These are phyloP conservation scores for Termitomyces sp. DNA, from an alignment of 768 basidiomycete genomes.

Conservation along the genomic window DNA sequence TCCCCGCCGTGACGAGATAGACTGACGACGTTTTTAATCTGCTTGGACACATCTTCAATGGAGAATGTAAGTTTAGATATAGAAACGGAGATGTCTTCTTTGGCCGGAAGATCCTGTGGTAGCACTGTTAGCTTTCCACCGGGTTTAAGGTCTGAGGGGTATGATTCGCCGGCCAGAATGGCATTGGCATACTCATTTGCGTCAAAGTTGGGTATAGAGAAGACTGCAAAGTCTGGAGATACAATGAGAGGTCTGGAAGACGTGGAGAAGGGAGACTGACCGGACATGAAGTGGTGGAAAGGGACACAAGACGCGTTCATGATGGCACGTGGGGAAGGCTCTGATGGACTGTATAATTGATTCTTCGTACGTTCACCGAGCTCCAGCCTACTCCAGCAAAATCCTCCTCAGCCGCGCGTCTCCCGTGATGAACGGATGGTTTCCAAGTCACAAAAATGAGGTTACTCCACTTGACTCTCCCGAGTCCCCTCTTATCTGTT, in stretches of 20 bases:
- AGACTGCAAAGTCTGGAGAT: conserved; percentile 66
- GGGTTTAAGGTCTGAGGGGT: conserved; percentile 42
- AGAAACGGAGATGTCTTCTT: conserved; percentile 87
- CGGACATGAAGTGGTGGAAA: conserved; percentile 5
- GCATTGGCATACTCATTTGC: conserved; percentile 90
- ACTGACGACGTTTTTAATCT: conserved; percentile 80
- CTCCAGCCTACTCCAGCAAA: too few relatives aligned
- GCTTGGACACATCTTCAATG: conserved; percentile 89
- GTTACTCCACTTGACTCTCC: conserved; percentile 5
- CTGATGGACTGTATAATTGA: neutral
- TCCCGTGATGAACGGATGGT: neutral
- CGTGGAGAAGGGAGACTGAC: conserved; percentile 2
- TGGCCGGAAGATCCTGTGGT: conserved; percentile 51
- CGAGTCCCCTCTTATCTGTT: neutral
- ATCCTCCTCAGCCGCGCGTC: neutral
- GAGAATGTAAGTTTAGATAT: conserved; percentile 84
- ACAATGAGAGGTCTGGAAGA: neutral
- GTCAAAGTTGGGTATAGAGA: conserved; percentile 74
- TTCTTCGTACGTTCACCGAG: too few relatives aligned
- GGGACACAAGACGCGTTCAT: conserved; percentile 8
- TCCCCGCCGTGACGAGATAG: neutral
- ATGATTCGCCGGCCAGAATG: conserved; percentile 78
- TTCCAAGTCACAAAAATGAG: conserved; percentile 4
- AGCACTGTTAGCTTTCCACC: conserved; percentile 27
- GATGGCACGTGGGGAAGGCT: conserved; percentile 1